A percentile compares a stretch with the other conserved stretches of the same genome.
Conservation (phyloP, 306 rosid genomes). For the Spatholobus suberectus region DNA sequence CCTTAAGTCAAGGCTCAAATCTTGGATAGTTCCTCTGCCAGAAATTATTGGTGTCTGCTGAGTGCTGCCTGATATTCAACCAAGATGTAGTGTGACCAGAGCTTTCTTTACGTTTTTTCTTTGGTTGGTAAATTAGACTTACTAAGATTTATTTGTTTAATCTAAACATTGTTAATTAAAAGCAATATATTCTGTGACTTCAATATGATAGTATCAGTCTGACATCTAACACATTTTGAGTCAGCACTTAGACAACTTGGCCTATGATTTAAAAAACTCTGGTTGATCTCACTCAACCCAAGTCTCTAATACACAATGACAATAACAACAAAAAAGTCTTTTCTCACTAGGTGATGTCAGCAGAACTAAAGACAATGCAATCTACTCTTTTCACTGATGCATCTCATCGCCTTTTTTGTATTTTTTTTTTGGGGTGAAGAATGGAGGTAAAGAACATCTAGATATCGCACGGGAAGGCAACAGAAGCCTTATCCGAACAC, state of each 20-base stretch:
- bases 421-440: too few species aligned
- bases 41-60: neutral
- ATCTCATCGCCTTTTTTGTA: too few species aligned
- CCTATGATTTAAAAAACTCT: neutral
- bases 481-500: too few species aligned
- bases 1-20: too few species aligned
- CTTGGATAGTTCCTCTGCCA: neutral
- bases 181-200: neutral
- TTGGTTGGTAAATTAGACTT: neutral
- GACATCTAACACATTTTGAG: neutral
- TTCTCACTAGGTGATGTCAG: neutral
- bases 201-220: neutral
- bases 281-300: neutral
- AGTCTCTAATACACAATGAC: neutral
- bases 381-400: too few species aligned
- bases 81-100: too few species aligned
- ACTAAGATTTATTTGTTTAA: neutral
- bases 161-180: neutral
- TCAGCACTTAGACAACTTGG: neutral
- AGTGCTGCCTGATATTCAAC: neutral
- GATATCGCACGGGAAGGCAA: too few species aligned
- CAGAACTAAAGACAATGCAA: too few species aligned
- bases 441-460: too few species aligned
- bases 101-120: neutral
- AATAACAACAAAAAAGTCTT: neutral